Evolutionary conservation across 1,284 basidiomycete genomes (phyloP), one percentile per base, ranked within the genome.

Genomic region (Ustilago trichophora): DNA sequence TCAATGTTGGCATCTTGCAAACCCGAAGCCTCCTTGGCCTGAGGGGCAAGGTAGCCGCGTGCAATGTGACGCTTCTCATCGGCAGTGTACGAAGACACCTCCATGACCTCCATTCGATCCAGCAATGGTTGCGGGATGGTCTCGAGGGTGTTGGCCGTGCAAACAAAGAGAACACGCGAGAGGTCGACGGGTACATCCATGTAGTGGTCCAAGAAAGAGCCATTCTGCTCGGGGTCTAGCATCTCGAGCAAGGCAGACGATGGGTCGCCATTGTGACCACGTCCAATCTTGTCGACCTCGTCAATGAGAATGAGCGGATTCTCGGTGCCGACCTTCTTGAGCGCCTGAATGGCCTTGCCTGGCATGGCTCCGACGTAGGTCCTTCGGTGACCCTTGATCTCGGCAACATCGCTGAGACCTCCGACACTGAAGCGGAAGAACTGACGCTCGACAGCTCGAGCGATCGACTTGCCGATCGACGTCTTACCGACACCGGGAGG

Each of bases 271-370:
- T 97, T 96, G 80, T 92, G 89, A 0, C 93, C 85, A 22, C 85
- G 92, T n/a, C 93, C 93, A 62, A 98, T 93, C 86, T 98, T 99
- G 85, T 99, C 95, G 21, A 99, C 92, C 82, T 99, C 95, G 77
- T 98, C 95, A 69, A 98, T 98, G 44, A 98, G 84, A 16, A 84
- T 78, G 16, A 98, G 86, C 1, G 95, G 95, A 82, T 99, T 99
- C 84, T 97, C 94, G 4, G 92, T 95, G 27, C 92, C 92, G 13
- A 98, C 93, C 65, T 95, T 90, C 84, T 97, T 98, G 58, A 98
- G 83, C 2, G 95, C 95, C 82, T 98, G 94, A 52, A 98, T 95
- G 53, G 97, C 94, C 86, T 98, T 98, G 45, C 95, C 94, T 0
- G 95, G 95, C 74, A 98, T 88, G 32, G 48, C 57, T 4, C 91